Percentiles rank a stretch among this genome's conserved stretches.
phyloP scores from a whole-genome alignment of 352 stramenopile genomes.

The Lagenidium giganteum region DNA sequence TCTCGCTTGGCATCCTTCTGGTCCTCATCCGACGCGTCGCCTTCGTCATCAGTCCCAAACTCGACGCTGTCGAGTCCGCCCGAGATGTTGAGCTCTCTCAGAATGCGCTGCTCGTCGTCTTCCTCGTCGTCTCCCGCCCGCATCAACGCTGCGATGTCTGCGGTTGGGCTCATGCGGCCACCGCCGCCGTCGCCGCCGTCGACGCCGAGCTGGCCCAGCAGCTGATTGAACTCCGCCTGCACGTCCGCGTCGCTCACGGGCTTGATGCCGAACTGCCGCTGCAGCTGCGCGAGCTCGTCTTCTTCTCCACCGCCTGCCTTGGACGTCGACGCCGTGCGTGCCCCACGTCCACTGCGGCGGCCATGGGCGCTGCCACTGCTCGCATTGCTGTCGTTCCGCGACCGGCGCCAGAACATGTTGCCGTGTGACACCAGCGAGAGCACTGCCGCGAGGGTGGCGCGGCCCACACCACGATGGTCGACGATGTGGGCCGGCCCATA shows the following conservation, averaged over 20 bases:
- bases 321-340: no score
- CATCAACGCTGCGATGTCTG: slow-evolving; percentile 41
- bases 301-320: no score
- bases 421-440: no score
- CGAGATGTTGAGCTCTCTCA: slow-evolving; percentile 39
- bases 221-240: slow-evolving; percentile 49
- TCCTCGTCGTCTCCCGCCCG: slow-evolving; percentile 17
- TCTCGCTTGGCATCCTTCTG: slow-evolving; percentile 24
- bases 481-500: no score
- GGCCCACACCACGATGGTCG: no score
- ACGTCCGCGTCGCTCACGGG: slow-evolving; percentile 65
- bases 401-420: no score
- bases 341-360: no score
- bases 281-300: slow-evolving; percentile 53
- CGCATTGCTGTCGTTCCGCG: no score
- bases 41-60: slow-evolving; percentile 25
- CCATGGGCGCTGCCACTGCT: no score
- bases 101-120: slow-evolving; percentile 53
- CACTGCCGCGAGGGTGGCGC: no score
- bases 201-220: no score
- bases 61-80: slow-evolving; percentile 16
- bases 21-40: slow-evolving; percentile 13
- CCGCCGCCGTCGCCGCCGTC: slow-evolving; percentile 1
- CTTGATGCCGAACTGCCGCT: slow-evolving; percentile 76
- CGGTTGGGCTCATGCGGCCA: slow-evolving; percentile 27